These are phyloP conservation scores for Pholiota adiposa DNA, from an alignment of 1,284 basidiomycete genomes.

Conservation along the genomic window DNA sequence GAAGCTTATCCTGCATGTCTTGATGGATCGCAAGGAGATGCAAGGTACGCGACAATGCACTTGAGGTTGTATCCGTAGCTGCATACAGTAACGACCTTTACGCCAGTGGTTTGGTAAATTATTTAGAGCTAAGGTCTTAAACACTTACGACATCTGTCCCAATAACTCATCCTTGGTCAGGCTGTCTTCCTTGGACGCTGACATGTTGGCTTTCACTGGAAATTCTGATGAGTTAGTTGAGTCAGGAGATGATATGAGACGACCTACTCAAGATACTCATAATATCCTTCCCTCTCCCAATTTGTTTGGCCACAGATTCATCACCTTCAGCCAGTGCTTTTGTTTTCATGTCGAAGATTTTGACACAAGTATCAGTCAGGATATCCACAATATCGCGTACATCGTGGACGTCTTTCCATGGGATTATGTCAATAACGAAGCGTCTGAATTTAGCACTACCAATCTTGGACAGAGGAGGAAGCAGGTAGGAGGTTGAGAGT, in stretches of 20 bases:
- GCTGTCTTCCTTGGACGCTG: conserved; percentile 34
- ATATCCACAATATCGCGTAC: conserved; percentile 27
- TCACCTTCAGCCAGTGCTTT: conserved; percentile 30
- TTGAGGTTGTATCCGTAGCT: conserved; percentile 49
- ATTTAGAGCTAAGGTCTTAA: not conserved
- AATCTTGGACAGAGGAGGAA: conserved; percentile 17
- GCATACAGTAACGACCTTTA: conserved; percentile 47
- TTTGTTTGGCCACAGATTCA: conserved; percentile 30
- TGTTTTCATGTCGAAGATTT: conserved; percentile 39
- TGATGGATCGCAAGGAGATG: conserved; percentile 40
- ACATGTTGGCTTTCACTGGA: conserved; percentile 39
- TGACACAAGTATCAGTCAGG: conserved; percentile 36
- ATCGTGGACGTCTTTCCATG: conserved; percentile 20
- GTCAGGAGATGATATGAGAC: not conserved
- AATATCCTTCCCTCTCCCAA: conserved; percentile 47
- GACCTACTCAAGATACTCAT: conserved; percentile 48
- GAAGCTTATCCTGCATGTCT: conserved; percentile 41
- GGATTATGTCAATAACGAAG: conserved; percentile 17
- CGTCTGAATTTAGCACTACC: conserved; percentile 19
- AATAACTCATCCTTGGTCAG: conserved; percentile 36
- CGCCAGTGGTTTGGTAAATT: not conserved
- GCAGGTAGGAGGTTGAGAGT: conserved; percentile 11
- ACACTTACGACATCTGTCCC: conserved; percentile 23
- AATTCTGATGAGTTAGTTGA: not conserved
- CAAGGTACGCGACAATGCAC: conserved; percentile 41